Conservation (phyloP, 2,329 filamentous ascomycete species). For the Xylaria sp. region DNA sequence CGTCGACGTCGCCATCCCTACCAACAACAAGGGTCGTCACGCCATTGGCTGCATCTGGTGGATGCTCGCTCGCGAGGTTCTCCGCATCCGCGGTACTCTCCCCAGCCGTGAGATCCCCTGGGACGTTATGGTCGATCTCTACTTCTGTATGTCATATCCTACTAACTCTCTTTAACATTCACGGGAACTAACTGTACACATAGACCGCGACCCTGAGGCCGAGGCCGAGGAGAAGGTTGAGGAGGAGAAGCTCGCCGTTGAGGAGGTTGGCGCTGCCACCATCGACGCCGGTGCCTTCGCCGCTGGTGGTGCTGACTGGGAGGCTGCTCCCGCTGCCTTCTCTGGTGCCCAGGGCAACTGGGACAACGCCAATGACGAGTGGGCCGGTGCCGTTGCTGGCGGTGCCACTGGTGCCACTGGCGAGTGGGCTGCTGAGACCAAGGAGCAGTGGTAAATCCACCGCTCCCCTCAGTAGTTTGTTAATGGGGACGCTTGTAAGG, state of each 20-base stretch:
- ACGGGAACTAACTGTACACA: slow-evolving; percentile 17
- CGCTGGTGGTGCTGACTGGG: slow-evolving; percentile 63
- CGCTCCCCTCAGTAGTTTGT: not conserved
- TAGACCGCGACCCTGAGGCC: slow-evolving; percentile 95
- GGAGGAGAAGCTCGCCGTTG: slow-evolving; percentile 86
- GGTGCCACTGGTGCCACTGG: slow-evolving; percentile 58
- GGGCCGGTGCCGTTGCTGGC: slow-evolving; percentile 52
- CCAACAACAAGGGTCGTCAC: slow-evolving; percentile 99
- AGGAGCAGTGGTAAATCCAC: slow-evolving; percentile 32
- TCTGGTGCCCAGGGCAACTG: slow-evolving; percentile 48
- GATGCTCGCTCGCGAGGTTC: slow-evolving; percentile 99
- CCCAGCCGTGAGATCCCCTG: slow-evolving; percentile 93
- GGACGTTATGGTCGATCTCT: slow-evolving; percentile 99
- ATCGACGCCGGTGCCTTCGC: slow-evolving; percentile 69
- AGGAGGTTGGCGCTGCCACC: slow-evolving; percentile 75
- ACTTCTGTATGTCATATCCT: slow-evolving; percentile 74
- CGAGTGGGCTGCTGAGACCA: slow-evolving; percentile 61
- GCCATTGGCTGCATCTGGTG: slow-evolving; percentile 98
- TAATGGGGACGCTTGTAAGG: too few relatives aligned
- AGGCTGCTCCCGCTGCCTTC: slow-evolving; percentile 69
- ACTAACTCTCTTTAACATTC: not conserved
- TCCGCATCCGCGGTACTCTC: slow-evolving; percentile 95
- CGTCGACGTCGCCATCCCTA: slow-evolving; percentile 98
- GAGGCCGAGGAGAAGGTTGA: slow-evolving; percentile 98
- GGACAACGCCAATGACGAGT: slow-evolving; percentile 56